Base-by-base conservation (phyloP, 176 grass and related monocot species). In the Thinopyrum elongatum region DNA sequence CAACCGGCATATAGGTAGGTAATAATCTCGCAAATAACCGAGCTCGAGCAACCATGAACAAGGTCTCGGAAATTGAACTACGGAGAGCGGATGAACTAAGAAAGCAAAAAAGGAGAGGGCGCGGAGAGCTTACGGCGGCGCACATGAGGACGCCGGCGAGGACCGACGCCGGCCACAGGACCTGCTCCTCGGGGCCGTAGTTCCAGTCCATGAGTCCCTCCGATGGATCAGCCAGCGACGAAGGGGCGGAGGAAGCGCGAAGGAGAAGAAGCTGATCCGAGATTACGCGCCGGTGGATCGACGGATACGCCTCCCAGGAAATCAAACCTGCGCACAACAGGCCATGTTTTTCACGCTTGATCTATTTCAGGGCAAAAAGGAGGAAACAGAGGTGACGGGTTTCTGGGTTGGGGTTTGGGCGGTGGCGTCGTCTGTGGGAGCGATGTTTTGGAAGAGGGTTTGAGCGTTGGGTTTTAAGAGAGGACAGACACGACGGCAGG, bases 101-200 rank as follows among this genome's bases (percentile, higher is more conserved):
- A 10, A 10, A 53, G 44, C 4, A 7, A 3, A 76, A 76, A 19
- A 31, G 16, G 46, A 55, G n/a, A n/a, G 19, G 22, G 21, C 0
- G 34, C 76, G 25, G 22, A 79, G 36, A 76, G 64, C 89, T 87
- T 84, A 91, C 89, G 8, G 10, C 89, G 28, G 38, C 69, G 53
- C 85, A 70, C 85, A 87, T 81, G 85, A 39, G 17, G 69, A 87
- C 26, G 46, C 89, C 89, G 61, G 89, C 76, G 1, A 91, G 81
- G 10, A 87, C 63, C 28, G 85, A 91, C 28, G 85, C 85, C 81
- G 89, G 89, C 85, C 89, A 91, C 28, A 91, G 81, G 13, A 91
- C n/a, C 76, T 12, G 89, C 81, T 91, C 89, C 29, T 33, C 46
- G 3, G 81, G 81, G 61, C 85, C 85, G 14, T 70, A 87, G 17